Conservation (phyloP, 805 yeast species). For the Saccharomyces paradoxus region DNA sequence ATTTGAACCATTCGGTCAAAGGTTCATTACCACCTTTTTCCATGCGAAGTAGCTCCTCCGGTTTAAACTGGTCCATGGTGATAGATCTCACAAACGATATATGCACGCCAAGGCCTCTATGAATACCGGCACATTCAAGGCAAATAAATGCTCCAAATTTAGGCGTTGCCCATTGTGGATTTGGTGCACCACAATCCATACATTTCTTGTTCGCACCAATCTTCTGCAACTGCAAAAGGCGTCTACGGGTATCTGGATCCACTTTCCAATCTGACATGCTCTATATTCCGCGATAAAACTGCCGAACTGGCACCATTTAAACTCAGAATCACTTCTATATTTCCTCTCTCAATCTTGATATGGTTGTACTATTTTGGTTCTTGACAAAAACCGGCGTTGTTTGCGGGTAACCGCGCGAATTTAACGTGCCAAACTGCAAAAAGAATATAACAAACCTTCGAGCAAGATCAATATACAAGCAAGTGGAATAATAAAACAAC, state of each 20-base stretch:
- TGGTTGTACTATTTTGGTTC: background rate
- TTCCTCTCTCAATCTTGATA: background rate
- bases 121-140: slow-evolving; percentile 95
- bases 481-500: background rate
- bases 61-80: slow-evolving; percentile 97
- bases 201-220: slow-evolving; percentile 78
- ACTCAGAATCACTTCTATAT: background rate
- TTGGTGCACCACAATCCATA: slow-evolving; percentile 89
- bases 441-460: background rate
- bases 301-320: background rate
- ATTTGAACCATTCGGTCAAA: slow-evolving; percentile 57
- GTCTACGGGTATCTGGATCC: slow-evolving; percentile 86
- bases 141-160: slow-evolving; percentile 96
- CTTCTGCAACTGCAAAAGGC: slow-evolving; percentile 68
- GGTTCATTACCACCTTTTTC: slow-evolving; percentile 87
- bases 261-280: slow-evolving; percentile 69
- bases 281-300: background rate
- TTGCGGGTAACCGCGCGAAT: background rate
- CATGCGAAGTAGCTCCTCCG: slow-evolving; percentile 84
- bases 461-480: background rate
- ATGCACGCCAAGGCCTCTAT: slow-evolving; percentile 93
- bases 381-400: background rate
- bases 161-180: slow-evolving; percentile 99
- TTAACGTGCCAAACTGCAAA: background rate
- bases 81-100: slow-evolving; percentile 92